Conservation (phyloP, 306 rosid species). For the Neltuma alba region DNA sequence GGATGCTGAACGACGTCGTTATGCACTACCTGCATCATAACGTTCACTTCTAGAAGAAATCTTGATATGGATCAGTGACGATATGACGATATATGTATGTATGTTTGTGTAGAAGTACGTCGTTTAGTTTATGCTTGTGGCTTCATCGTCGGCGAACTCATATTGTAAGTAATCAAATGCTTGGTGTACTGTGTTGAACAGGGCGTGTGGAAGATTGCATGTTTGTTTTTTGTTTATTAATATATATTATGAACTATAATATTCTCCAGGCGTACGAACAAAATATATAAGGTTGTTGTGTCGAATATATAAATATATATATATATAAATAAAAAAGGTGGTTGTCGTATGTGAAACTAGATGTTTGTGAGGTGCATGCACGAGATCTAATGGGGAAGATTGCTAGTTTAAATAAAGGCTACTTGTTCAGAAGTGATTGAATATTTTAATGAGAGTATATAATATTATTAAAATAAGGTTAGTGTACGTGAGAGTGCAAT, state of each 20-base stretch:
- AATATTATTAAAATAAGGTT: background rate
- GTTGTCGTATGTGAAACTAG: background rate
- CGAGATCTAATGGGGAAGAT: background rate
- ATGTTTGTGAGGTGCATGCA: slow-evolving; percentile 33
- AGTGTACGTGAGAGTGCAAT: background rate
- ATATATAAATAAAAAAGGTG: background rate
- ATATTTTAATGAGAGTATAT: background rate
- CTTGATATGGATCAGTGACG: background rate
- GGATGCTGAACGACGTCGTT: slow-evolving; percentile 63
- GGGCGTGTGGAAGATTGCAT: background rate
- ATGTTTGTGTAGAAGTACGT: background rate
- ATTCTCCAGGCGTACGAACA: background rate
- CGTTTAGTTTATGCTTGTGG: background rate
- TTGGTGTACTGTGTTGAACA: background rate
- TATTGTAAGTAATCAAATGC: background rate
- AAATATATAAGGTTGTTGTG: background rate
- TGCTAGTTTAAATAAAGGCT: background rate
- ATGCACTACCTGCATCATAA: slow-evolving; percentile 22
- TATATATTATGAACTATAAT: background rate
- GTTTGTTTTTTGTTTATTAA: slow-evolving; percentile 3
- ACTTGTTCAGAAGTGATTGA: background rate
- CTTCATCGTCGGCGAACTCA: background rate
- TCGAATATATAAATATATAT: too few relatives aligned
- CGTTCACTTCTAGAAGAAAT: background rate
- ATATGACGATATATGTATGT: background rate